These are phyloP conservation scores for Cenococcum geophilum DNA, from an alignment of 495 filamentous ascomycete genomes.

Conservation along the genomic window DNA sequence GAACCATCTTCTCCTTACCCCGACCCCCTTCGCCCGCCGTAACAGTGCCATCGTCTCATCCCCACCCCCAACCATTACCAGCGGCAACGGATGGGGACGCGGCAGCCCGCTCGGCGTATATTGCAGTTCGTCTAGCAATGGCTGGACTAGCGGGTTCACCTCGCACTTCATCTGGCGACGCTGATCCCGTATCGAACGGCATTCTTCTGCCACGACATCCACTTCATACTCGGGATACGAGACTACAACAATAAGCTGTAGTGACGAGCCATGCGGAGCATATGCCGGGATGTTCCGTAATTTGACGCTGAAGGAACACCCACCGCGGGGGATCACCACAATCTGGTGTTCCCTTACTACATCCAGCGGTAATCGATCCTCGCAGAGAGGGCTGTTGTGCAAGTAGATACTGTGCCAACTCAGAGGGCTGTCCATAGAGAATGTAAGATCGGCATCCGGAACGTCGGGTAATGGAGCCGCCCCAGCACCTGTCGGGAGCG, in stretches of 20 bases:
- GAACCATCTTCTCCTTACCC: slow-evolving; percentile 69
- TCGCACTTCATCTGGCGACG: slow-evolving; percentile 23
- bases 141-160: slow-evolving; percentile 49
- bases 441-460: slow-evolving; percentile 44
- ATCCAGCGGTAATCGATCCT: slow-evolving; percentile 52
- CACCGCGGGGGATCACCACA: slow-evolving; percentile 76
- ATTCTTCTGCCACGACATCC: slow-evolving; percentile 36
- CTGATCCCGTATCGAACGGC: slow-evolving; percentile 8
- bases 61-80: slow-evolving; percentile 81
- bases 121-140: slow-evolving; percentile 72
- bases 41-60: slow-evolving; percentile 60
- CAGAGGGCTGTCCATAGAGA: slow-evolving; percentile 42
- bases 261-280: slow-evolving; percentile 47
- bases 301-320: slow-evolving; percentile 79
- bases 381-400: slow-evolving; percentile 59
- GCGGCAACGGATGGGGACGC: slow-evolving; percentile 65
- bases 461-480: slow-evolving; percentile 68
- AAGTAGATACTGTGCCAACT: slow-evolving; percentile 67
- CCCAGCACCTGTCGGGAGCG: slow-evolving; percentile 67
- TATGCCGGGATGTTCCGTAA: slow-evolving; percentile 75
- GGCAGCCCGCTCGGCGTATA: slow-evolving; percentile 62
- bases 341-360: slow-evolving; percentile 65
- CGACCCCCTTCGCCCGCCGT: slow-evolving; percentile 54
- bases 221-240: slow-evolving; percentile 49
- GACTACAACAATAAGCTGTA: slow-evolving; percentile 80